phyloP scores from a whole-genome alignment of 2,329 filamentous ascomycete species.

The Metarhizium anisopliae region DNA sequence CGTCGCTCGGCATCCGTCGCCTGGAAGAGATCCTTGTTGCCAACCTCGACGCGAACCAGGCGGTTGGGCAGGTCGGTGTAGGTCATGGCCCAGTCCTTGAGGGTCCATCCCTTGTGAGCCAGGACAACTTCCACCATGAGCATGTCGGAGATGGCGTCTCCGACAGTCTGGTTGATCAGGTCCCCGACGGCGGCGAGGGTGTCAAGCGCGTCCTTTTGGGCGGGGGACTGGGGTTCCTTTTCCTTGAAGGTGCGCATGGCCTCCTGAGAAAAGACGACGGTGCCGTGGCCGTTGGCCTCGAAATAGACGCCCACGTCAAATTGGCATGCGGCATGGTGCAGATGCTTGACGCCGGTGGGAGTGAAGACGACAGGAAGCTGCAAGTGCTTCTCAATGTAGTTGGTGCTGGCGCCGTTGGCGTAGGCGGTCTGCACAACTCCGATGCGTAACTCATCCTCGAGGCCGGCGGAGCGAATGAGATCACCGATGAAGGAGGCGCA shows the following conservation, averaged over 20 bases:
- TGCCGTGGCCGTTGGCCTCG: conserved; percentile 96
- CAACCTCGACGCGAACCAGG: conserved; percentile 86
- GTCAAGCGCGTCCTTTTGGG: conserved; percentile 81
- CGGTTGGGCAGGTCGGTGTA: conserved; percentile 93
- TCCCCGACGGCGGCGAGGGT: conserved; percentile 76
- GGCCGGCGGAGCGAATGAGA: conserved; percentile 68
- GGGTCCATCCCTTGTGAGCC: conserved; percentile 86
- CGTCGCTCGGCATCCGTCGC: conserved; percentile 88
- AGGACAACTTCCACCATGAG: conserved; percentile 93
- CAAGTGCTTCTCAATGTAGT: conserved; percentile 81
- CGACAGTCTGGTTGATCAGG: conserved; percentile 96
- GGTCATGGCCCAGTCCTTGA: conserved; percentile 84
- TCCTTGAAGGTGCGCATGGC: conserved; percentile 71
- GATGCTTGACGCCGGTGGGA: conserved; percentile 90
- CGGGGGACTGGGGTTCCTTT: conserved; percentile 79
- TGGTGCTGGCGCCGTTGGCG: conserved; percentile 89
- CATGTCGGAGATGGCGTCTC: conserved; percentile 92
- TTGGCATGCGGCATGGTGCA: conserved; percentile 91
- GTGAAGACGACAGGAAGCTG: conserved; percentile 89
- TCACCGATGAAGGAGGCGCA: conserved; percentile 91
- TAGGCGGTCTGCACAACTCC: conserved; percentile 97
- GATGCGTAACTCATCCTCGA: conserved; percentile 74
- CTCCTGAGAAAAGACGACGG: conserved; percentile 83
- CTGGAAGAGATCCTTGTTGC: conserved; percentile 79
- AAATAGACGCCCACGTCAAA: conserved; percentile 98